Conservation (phyloP, 2,329 filamentous ascomycete species). For the Helminthosporium solani region DNA sequence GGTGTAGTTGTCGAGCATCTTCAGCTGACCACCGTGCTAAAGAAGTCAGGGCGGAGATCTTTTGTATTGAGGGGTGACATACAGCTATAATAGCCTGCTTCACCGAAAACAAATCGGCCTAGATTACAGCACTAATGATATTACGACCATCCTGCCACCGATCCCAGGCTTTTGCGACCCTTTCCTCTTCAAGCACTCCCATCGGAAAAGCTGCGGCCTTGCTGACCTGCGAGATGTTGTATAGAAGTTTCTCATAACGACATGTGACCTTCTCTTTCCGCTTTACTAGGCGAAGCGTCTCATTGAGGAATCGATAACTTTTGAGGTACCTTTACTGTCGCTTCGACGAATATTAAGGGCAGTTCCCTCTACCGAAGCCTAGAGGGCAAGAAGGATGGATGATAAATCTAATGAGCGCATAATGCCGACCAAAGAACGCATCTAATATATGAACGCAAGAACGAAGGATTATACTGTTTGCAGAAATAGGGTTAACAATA, state of each 20-base stretch:
- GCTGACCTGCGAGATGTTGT: constrained; percentile 5
- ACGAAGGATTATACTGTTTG: too few relatives aligned
- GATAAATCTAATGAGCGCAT: constrained; percentile 2
- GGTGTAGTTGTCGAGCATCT: constrained; percentile 3
- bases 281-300: neutral
- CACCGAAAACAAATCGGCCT: constrained; percentile 1
- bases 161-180: constrained; percentile 4
- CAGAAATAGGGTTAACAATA: too few relatives aligned
- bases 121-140: constrained; percentile 1
- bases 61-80: neutral
- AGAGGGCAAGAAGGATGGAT: constrained; percentile 2
- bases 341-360: constrained; percentile 3
- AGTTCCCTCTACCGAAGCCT: constrained; percentile 1
- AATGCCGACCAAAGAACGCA: neutral
- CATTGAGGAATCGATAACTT: constrained; percentile 2
- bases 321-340: constrained; percentile 4
- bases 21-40: neutral
- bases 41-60: neutral
- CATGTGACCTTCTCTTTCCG: constrained; percentile 4
- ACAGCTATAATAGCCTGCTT: constrained; percentile 6
- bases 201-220: constrained; percentile 6
- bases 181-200: constrained; percentile 5
- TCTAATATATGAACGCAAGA: too few relatives aligned
- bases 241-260: constrained; percentile 5
- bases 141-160: constrained; percentile 7